Evolutionary conservation across 2,329 filamentous ascomycete species (phyloP), one percentile per base, ranked within the genome.

Genomic region (Raffaelea deltoideospora): DNA sequence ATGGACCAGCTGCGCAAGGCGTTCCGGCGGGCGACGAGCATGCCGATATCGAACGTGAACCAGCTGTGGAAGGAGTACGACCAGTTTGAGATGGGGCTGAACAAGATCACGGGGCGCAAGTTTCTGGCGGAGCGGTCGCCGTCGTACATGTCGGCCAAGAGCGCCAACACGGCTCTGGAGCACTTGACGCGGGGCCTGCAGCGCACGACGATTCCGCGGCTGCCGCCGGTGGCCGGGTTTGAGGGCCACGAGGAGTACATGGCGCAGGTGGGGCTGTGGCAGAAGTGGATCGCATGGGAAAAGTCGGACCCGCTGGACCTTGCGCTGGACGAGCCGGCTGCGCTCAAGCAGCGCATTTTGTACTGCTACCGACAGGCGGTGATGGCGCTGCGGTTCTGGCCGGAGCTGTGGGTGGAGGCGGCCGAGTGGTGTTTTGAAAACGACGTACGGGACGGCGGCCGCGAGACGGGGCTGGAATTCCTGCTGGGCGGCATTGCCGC

Each of bases 11-110:
- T 98, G 35, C 79, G 90, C 41, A 93, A 92, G 54, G 82, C 84
- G 1, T 98, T 95, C 54, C 87, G 95, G 50, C 79, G 79, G 37
- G 88, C 88, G 13, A 83, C 95, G 40, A 78, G 75, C 45, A 74
- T 95, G 28, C 92, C 92, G 5, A 93, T 85, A 44, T 74, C 79
- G 37, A 80, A 79, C 23, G 74, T 93, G 34, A 83, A 88, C 50
- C 72, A 70, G 36, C 62, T 98, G 13, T 98, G 90, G 92, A 94
- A 92, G 54, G 88, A 98, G 51, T 98, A 98, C 52, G 87, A 96
- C 54, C 78, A 83, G 47, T 98, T 98, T 51, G 90, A 98, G 59
- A 86, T 90, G 72, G 75, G 79, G 6, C 59, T 95, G 40, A 95
- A 95, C 63, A 96, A 94, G 57, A 73, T 85, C 46, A 92, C 86